A percentile compares a stretch with the other conserved stretches of the same genome.
These are phyloP conservation scores for Pseudoturritis turrita DNA, from an alignment of 345 rosid species.

Conservation along the genomic window DNA sequence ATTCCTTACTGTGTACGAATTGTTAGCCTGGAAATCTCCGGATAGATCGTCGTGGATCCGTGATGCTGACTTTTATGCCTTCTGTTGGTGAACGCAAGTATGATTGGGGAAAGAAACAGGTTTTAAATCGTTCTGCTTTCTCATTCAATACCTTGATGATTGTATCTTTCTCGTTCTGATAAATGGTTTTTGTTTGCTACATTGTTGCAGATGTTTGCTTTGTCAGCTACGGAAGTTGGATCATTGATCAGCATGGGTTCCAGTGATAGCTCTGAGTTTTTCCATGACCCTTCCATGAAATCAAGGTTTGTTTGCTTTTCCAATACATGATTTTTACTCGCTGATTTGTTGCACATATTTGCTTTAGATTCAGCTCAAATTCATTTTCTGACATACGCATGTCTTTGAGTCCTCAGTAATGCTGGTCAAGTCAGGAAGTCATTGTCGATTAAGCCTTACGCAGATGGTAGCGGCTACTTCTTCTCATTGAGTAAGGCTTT, in stretches of 20 bases:
- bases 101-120: slow-evolving; percentile 77
- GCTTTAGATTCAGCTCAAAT: not conserved
- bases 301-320: slow-evolving; percentile 47
- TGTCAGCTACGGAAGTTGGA: slow-evolving; percentile 90
- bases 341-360: not conserved
- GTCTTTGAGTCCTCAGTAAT: slow-evolving; percentile 46
- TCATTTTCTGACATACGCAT: not conserved
- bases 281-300: slow-evolving; percentile 86
- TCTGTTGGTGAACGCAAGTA: slow-evolving; percentile 87
- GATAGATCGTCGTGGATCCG: slow-evolving; percentile 65
- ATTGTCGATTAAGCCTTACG: slow-evolving; percentile 60
- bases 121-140: not conserved
- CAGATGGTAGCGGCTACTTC: slow-evolving; percentile 67
- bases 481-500: slow-evolving; percentile 65
- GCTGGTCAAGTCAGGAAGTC: slow-evolving; percentile 96
- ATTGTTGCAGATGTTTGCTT: slow-evolving; percentile 64
- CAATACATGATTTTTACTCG: not conserved
- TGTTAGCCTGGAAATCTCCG: slow-evolving; percentile 50
- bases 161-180: not conserved
- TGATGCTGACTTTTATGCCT: slow-evolving; percentile 81
- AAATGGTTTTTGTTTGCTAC: slow-evolving; percentile 11
- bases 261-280: slow-evolving; percentile 69
- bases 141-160: not conserved
- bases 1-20: not conserved
- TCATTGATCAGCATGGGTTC: slow-evolving; percentile 73